Conservation (phyloP, 352 stramenopile species). For the Phytophthora idaei region DNA sequence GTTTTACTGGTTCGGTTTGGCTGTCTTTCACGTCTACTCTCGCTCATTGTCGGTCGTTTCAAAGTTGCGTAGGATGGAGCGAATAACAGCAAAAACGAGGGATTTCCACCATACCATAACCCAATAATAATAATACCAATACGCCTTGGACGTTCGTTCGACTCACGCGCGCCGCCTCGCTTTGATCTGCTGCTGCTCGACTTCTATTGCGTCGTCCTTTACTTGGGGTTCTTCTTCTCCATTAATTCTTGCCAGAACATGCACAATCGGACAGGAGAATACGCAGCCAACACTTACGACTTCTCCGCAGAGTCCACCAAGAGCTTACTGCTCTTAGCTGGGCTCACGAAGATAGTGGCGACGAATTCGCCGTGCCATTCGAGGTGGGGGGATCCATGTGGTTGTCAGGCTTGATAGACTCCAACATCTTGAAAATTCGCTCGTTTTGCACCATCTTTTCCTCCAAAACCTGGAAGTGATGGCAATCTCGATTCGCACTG, state of each 20-base stretch:
- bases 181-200: conserved; percentile 29
- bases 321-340: conserved; percentile 8
- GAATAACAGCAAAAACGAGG: conserved; percentile 12
- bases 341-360: conserved; percentile 39
- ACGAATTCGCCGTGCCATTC: conserved; percentile 38
- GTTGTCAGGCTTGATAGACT: conserved; percentile 71
- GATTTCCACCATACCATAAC: conserved; percentile 20
- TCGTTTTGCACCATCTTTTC: conserved; percentile 58
- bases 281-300: conserved; percentile 13
- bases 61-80: not conserved
- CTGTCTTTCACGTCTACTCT: conserved; percentile 4
- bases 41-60: not conserved
- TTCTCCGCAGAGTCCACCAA: conserved; percentile 6
- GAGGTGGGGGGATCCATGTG: conserved; percentile 57
- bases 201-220: conserved; percentile 28
- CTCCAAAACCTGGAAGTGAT: conserved; percentile 77
- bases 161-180: conserved; percentile 19
- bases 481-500: conserved; percentile 77
- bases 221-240: conserved; percentile 19
- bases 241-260: conserved; percentile 15
- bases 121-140: conserved; percentile 48
- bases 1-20: conserved; percentile 21
- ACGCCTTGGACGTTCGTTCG: conserved; percentile 31
- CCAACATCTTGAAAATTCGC: conserved; percentile 73
- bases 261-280: conserved; percentile 8